Base-by-base conservation (phyloP, 257 asterid genomes). In the Solanum pinnatisectum region DNA sequence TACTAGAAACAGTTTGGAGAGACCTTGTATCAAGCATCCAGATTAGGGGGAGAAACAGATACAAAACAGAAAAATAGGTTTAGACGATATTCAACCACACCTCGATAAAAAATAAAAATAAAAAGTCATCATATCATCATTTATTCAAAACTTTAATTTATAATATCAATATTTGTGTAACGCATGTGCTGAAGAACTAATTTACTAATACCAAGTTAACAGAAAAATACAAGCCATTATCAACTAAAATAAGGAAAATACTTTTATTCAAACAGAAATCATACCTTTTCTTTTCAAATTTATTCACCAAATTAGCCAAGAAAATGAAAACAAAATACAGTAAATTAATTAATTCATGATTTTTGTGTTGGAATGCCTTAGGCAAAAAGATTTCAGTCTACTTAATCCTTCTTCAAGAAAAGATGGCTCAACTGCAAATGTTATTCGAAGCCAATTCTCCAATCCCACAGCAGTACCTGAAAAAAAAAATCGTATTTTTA, bases 401-500 rank as follows among this genome's bases (percentile, higher is more conserved):
- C 82, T 91, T 84, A 96, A 39, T 52, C 93, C 85, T 44, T 79
- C 67, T 79, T 79, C 67, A 2, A 79, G 85, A 42, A 93, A 84
- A 46, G 94, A 91, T 72, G 95, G 92, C 16, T 94, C 98, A 5
- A 79, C 94, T 2, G 98, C 99, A 37, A 91, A 96, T 23, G 98
- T 96, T 33, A 96, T 91, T 36, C 83, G 89, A 5, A 74, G 32
- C 83, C 83, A 74, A 74, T 94, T 88, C 84, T 95, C 91, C 10
- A 96, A 93, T 70, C 97, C 99, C 52, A 96, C 98, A 16, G 95
- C 95, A 56, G 91, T 73, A 72, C 99, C 98, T 95, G 94, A 88
- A 39, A 15, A 73, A 33, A 35, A 15, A 90, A 79, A 11, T 20
- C 0, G 1, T 72, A 72, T 16, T 33, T 16, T 33, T 72, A 72